Conservation (phyloP, 2,329 filamentous ascomycete genomes). For the Cercospora nicotianae region DNA sequence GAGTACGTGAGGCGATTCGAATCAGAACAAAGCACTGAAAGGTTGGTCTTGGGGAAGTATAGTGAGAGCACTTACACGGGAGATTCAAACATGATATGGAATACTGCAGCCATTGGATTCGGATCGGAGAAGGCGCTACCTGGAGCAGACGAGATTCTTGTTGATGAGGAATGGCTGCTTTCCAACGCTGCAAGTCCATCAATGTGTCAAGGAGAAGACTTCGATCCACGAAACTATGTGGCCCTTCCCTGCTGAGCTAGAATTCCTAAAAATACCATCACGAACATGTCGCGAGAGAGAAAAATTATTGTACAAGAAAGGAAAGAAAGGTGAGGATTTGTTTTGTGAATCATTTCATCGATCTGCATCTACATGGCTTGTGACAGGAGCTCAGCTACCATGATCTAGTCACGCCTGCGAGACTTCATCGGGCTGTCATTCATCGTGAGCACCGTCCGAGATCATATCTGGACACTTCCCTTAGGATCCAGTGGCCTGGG, state of each 20-base stretch:
- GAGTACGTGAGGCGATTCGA: constrained; percentile 8
- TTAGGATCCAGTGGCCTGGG: neutral
- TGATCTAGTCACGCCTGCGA: neutral
- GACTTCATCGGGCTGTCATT: neutral
- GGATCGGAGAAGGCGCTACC: too few relatives aligned
- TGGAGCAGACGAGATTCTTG: neutral
- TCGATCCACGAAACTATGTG: neutral
- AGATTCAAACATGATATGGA: too few relatives aligned
- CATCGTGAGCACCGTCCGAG: neutral
- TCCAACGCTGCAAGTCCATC: neutral
- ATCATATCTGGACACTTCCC: neutral
- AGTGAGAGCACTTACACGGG: neutral
- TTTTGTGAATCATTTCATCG: neutral
- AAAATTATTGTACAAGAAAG: neutral
- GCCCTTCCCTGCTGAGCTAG: neutral
- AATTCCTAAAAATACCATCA: neutral
- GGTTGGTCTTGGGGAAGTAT: neutral
- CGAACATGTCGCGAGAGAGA: too few relatives aligned
- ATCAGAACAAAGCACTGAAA: neutral
- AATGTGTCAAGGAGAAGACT: too few relatives aligned
- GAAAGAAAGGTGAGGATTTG: neutral
- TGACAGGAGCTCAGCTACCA: neutral
- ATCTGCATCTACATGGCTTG: too few relatives aligned
- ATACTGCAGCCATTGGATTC: too few relatives aligned
- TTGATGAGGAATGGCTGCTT: neutral